Percentiles rank a stretch among this genome's conserved stretches.
phyloP scores from a whole-genome alignment of 2,329 filamentous ascomycete species.

The Aspergillus cejpii region DNA sequence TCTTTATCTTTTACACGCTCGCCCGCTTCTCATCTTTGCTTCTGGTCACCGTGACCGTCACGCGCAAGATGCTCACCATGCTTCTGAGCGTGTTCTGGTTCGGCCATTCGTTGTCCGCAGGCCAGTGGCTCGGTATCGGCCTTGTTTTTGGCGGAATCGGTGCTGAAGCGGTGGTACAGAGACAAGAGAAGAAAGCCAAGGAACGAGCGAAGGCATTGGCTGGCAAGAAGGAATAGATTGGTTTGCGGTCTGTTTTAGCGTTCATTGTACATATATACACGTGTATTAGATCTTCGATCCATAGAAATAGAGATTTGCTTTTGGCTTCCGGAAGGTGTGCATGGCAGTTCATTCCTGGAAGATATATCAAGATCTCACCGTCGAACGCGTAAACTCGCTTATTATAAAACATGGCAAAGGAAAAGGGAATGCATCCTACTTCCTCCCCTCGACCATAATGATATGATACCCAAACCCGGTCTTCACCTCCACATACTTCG shows the following conservation, averaged over 20 bases:
- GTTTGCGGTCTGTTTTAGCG: not conserved
- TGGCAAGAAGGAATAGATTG: conserved; percentile 25
- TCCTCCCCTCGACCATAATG: conserved; percentile 61
- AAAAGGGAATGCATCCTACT: too few relatives aligned
- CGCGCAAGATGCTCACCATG: conserved; percentile 99
- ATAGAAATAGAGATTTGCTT: not conserved
- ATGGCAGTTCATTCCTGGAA: not conserved
- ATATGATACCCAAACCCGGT: conserved; percentile 62
- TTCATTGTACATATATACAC: conserved; percentile 3
- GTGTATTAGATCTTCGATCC: not conserved
- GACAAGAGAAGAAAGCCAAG: conserved; percentile 77
- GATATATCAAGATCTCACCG: not conserved
- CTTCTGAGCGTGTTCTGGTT: conserved; percentile 92
- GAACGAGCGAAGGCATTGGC: conserved; percentile 52
- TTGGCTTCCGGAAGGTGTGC: not conserved
- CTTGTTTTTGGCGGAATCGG: conserved; percentile 95
- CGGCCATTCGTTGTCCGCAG: conserved; percentile 74
- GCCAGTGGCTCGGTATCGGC: conserved; percentile 89
- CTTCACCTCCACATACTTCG: conserved; percentile 57
- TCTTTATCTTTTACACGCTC: conserved; percentile 96
- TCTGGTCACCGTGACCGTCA: conserved; percentile 93
- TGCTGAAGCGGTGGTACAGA: conserved; percentile 74
- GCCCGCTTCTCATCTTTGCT: conserved; percentile 86
- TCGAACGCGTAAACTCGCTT: too few relatives aligned
- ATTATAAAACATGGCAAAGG: too few relatives aligned